Percentiles rank a stretch among this genome's conserved stretches.
phyloP scores from a whole-genome alignment of 2,329 filamentous ascomycete species.

The Ceratocystis huliohia region DNA sequence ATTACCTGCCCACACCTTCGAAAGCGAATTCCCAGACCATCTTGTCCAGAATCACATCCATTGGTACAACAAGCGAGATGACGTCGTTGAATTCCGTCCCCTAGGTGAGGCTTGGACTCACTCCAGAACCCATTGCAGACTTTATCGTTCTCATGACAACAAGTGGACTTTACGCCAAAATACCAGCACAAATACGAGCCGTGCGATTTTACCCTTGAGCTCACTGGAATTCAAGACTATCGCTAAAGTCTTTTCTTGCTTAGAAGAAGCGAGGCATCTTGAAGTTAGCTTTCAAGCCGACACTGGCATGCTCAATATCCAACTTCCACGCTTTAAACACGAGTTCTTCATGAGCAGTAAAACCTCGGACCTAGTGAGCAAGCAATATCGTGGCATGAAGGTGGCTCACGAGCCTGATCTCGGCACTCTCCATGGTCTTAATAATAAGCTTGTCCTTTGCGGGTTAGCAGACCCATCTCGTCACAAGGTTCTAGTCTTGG shows the following conservation, averaged over 20 bases:
- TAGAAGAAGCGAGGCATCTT: not conserved
- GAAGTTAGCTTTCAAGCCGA: not conserved
- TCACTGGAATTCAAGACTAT: not conserved
- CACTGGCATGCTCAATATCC: conserved; percentile 28
- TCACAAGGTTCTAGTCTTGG: conserved; percentile 30
- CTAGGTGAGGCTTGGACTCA: conserved; percentile 25
- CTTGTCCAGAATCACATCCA: conserved; percentile 34
- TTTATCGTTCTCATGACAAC: conserved; percentile 15
- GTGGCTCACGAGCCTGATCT: conserved; percentile 37
- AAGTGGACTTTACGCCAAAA: conserved; percentile 23
- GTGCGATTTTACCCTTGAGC: not conserved
- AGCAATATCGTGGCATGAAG: conserved; percentile 38
- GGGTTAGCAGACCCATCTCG: conserved; percentile 20
- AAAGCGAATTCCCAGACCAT: conserved; percentile 26
- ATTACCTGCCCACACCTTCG: conserved; percentile 28
- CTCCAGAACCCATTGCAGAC: conserved; percentile 23
- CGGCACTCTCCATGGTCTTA: conserved; percentile 37
- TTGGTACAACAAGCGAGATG: conserved; percentile 32
- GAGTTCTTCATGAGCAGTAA: conserved; percentile 32
- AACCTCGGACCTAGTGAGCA: conserved; percentile 30
- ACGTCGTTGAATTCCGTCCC: conserved; percentile 28
- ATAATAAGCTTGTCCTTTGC: conserved; percentile 37
- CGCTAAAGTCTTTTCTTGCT: not conserved
- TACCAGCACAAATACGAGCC: not conserved
- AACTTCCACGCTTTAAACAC: conserved; percentile 37